Percentiles rank a stretch among this genome's conserved stretches.
Conservation (phyloP, 1,139 yeast genomes). For the Debaryomyces psychrophilus region DNA sequence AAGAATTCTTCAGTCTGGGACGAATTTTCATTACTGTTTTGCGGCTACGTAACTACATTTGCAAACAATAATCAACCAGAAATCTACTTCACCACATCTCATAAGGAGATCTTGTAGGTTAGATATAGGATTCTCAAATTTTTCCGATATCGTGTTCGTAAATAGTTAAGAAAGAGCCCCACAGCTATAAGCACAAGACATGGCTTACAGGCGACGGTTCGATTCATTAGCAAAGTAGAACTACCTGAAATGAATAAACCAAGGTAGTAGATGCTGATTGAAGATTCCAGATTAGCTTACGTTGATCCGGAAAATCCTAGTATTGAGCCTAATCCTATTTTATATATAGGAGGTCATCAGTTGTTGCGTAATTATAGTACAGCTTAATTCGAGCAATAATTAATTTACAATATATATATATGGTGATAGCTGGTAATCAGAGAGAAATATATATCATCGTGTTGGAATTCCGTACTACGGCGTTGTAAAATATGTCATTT, state of each 20-base stretch:
- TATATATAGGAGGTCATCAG: conserved; percentile 6
- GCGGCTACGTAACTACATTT: background rate
- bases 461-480: background rate
- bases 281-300: background rate
- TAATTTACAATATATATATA: background rate
- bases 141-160: no score
- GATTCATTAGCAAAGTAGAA: no score
- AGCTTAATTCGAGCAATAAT: background rate
- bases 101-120: no score
- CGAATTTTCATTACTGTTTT: background rate
- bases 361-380: conserved; percentile 3
- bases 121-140: no score
- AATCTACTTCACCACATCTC: background rate
- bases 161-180: no score
- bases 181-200: no score
- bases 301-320: no score
- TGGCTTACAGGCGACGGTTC: no score
- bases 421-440: background rate
- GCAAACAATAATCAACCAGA: background rate
- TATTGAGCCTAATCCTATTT: background rate
- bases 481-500: conserved; percentile 26
- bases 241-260: no score
- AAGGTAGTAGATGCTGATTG: background rate
- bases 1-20: background rate
- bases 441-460: background rate